Evolutionary conservation across 257 asterid species (phyloP).

Genomic region (Nicotiana attenuata): DNA sequence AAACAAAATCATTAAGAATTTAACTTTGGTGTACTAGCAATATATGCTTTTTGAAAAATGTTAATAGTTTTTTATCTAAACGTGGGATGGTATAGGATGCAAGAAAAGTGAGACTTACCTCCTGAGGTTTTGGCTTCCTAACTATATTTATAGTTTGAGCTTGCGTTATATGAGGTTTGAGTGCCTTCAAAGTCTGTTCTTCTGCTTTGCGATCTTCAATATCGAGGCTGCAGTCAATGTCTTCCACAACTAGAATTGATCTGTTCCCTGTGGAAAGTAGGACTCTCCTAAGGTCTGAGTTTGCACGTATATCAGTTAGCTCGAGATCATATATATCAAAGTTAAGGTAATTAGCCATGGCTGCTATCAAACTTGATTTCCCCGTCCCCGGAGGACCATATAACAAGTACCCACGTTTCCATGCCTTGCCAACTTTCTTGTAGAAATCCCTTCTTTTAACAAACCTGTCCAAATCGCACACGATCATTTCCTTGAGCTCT

Average conservation of each 20-base stretch:
- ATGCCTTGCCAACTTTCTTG: conserved; percentile 45
- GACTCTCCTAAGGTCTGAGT: conserved; percentile 37
- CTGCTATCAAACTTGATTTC: conserved; percentile 49
- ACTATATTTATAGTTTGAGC: conserved; percentile 35
- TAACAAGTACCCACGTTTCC: conserved; percentile 53
- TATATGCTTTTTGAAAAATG: background rate
- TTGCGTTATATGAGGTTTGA: conserved; percentile 21
- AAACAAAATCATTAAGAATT: background rate
- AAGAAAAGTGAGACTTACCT: conserved; percentile 12
- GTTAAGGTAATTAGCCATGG: conserved; percentile 49
- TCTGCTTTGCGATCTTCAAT: conserved; percentile 30
- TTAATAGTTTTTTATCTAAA: background rate
- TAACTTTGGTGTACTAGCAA: background rate
- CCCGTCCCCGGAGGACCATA: conserved; percentile 55
- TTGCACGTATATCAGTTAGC: conserved; percentile 25
- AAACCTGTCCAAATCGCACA: conserved; percentile 42
- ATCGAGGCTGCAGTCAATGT: conserved; percentile 39
- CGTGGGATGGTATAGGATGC: background rate
- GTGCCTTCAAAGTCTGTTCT: conserved; percentile 29
- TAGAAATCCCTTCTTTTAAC: conserved; percentile 36
- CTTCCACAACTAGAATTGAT: conserved; percentile 50
- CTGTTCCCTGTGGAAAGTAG: conserved; percentile 29
- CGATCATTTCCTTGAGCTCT: conserved; percentile 34
- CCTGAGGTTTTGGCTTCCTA: conserved; percentile 22
- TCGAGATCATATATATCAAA: conserved; percentile 54